Base-by-base conservation (phyloP, 2,329 filamentous ascomycete species). In the Penicillium janthinellum region DNA sequence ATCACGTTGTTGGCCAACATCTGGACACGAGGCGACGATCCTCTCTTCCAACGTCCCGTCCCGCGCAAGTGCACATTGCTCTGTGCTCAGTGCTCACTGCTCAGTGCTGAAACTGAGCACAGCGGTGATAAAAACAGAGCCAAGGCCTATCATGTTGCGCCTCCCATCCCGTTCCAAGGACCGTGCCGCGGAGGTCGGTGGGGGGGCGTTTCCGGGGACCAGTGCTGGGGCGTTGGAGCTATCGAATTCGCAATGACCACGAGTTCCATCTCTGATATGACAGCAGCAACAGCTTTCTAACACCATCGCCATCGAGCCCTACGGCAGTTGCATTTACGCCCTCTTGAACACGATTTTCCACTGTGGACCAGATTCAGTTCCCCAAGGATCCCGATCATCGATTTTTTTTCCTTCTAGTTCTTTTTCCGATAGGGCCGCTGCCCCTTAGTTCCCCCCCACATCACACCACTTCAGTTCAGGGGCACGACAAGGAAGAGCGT, bases 111-210 rank as follows among this genome's bases (percentile, higher is more conserved):
- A 35, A 28, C 6, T 15, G 28, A 49, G 7, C 47, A 20, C 11
- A 8, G 12, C 12, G 28, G 50, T 47, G 54, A 58, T 39, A 54
- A 45, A 25, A 42, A 54, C n/a, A 5, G 38, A 6, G 38, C 39
- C 38, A 54, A 61, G 59, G 52, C 59, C 59, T 60, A 53, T 56
- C 47, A 56, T 52, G 42, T 54, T 37, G 31, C 34, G 41, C 17
- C 14, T 44, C 28, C 20, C 34, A 61, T 58, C 59, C 59, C 59
- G 56, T 50, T 25, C 51, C 39, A 58, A 51, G 31, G 42, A 49
- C 50, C 50, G 49, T 49, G 44, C 42, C 50, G 44, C 44, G 44
- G 37, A 57, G 48, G 48, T 57, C 15, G 42, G 59, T 51, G 51
- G 55, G 50, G 50, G 55, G 52, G 53, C 15, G 10, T 34, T 48